Conservation (phyloP, 176 grass and related monocot species). For the Eragrostis curvula region DNA sequence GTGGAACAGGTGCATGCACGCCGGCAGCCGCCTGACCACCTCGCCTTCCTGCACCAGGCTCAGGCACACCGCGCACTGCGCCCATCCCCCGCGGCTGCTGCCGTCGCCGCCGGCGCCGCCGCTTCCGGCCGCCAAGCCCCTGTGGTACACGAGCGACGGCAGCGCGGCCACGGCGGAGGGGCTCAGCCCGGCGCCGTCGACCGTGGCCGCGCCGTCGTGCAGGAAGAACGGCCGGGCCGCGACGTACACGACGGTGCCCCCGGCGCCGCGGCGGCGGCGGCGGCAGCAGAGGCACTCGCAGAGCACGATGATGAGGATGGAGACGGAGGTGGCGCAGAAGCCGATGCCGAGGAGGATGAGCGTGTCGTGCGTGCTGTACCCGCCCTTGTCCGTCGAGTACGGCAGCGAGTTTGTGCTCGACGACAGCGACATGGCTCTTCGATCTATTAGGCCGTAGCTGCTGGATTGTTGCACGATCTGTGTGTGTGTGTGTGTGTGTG, state of each 20-base stretch:
- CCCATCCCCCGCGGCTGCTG: conserved; percentile 42
- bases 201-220: background rate
- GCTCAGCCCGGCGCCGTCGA: conserved; percentile 25
- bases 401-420: conserved; percentile 39
- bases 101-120: background rate
- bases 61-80: conserved; percentile 74
- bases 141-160: conserved; percentile 47
- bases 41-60: conserved; percentile 61
- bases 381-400: conserved; percentile 53
- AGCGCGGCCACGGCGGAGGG: conserved; percentile 47
- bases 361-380: conserved; percentile 55
- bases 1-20: conserved; percentile 81
- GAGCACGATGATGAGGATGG: conserved; percentile 44
- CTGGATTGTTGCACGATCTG: background rate
- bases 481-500: no score
- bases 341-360: conserved; percentile 52
- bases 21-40: conserved; percentile 61
- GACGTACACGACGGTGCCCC: conserved; percentile 25
- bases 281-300: conserved; percentile 52
- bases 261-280: conserved; percentile 17
- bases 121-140: background rate
- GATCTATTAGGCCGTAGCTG: background rate
- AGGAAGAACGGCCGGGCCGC: conserved; percentile 34
- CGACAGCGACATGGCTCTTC: conserved; percentile 50
- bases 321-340: conserved; percentile 41